These are phyloP conservation scores for Phyllosticta paracitricarpa DNA, from an alignment of 2,329 filamentous ascomycete genomes.

Conservation along the genomic window DNA sequence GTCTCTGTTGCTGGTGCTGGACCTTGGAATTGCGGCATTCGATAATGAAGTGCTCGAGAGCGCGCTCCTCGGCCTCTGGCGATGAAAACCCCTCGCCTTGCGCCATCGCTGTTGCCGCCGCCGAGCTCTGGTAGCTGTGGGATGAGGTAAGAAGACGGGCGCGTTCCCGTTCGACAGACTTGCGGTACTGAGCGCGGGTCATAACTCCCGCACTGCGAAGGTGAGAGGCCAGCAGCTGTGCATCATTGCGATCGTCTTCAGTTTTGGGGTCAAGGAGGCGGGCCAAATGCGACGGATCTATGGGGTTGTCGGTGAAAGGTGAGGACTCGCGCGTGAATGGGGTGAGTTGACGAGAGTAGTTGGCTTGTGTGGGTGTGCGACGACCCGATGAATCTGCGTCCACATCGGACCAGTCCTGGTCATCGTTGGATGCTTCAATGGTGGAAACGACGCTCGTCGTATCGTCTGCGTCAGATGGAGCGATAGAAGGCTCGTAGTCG, in stretches of 20 bases:
- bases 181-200: conserved; percentile 70
- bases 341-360: conserved; percentile 16
- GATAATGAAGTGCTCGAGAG: conserved; percentile 52
- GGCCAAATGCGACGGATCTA: conserved; percentile 62
- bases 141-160: conserved; percentile 52
- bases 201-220: conserved; percentile 61
- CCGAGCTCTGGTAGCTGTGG: conserved; percentile 17
- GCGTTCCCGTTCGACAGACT: conserved; percentile 57
- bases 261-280: conserved; percentile 72
- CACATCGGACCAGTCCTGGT: conserved; percentile 29
- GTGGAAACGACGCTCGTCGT: conserved; percentile 71
- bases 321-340: conserved; percentile 45
- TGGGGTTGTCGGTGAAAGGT: conserved; percentile 49
- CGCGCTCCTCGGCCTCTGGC: conserved; percentile 45
- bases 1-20: conserved; percentile 11
- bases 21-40: conserved; percentile 37
- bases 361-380: conserved; percentile 63
- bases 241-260: conserved; percentile 69
- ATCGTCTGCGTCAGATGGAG: conserved; percentile 51
- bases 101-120: conserved; percentile 24
- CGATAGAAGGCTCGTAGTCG: conserved; percentile 54
- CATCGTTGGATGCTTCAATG: conserved; percentile 29
- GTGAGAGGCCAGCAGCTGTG: conserved; percentile 70
- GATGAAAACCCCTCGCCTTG: conserved; percentile 23
- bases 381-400: conserved; percentile 42